phyloP scores from a whole-genome alignment of 2,329 filamentous ascomycete genomes.

The Claviceps arundinis region DNA sequence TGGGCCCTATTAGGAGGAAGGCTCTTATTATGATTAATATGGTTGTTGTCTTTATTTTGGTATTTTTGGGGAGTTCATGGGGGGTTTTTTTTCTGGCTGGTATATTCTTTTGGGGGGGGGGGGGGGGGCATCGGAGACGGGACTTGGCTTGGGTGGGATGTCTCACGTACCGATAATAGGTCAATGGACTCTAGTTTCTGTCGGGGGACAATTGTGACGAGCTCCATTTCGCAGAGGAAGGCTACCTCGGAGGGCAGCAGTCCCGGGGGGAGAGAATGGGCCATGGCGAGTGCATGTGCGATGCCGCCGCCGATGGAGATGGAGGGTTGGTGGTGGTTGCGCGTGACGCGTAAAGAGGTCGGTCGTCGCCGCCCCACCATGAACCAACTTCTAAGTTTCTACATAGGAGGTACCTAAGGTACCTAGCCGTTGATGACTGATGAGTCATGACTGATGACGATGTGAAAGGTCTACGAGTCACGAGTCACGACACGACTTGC shows the following conservation, averaged over 20 bases:
- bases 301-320: neutral
- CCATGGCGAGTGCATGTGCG: slow-evolving; percentile 23
- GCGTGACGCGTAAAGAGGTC: no score
- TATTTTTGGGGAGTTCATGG: neutral
- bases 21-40: neutral
- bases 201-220: slow-evolving; percentile 82
- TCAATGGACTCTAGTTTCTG: slow-evolving; percentile 78
- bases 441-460: no score
- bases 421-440: no score
- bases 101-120: no score
- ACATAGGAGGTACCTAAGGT: no score
- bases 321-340: neutral
- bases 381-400: no score
- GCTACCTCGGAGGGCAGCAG: slow-evolving; percentile 79
- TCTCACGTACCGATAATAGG: slow-evolving; percentile 62
- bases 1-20: slow-evolving; percentile 45
- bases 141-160: neutral
- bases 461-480: no score
- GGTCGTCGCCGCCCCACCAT: no score
- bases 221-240: slow-evolving; percentile 95
- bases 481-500: no score
- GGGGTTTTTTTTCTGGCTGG: slow-evolving; percentile 26
- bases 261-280: slow-evolving; percentile 35
- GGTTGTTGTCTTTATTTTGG: neutral
- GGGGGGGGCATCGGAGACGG: no score